Conservation (phyloP, 2,329 filamentous ascomycete genomes). For the Phoma sp. region DNA sequence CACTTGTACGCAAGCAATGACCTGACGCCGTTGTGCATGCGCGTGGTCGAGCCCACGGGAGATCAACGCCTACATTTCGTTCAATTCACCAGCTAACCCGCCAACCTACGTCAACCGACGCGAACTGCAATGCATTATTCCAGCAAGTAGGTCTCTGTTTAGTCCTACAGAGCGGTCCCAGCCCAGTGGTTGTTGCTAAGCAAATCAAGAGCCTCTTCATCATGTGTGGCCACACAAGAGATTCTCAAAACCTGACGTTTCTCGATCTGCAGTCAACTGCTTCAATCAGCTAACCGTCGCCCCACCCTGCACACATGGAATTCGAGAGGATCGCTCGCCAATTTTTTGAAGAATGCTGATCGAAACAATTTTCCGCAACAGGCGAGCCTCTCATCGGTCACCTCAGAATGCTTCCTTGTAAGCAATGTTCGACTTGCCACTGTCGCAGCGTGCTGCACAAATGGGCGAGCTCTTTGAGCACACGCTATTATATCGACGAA, state of each 20-base stretch:
- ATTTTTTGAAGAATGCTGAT: slow-evolving; percentile 6
- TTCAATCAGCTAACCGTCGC: slow-evolving; percentile 11
- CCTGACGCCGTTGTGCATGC: slow-evolving; percentile 22
- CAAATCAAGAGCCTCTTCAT: neutral
- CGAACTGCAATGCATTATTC: neutral
- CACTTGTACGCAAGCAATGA: slow-evolving; percentile 22
- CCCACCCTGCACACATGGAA: slow-evolving; percentile 4
- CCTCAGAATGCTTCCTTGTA: neutral
- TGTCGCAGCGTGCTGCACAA: neutral
- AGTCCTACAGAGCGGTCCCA: slow-evolving; percentile 1
- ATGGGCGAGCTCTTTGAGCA: neutral
- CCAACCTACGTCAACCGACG: slow-evolving; percentile 37
- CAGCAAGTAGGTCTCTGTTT: neutral
- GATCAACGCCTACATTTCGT: slow-evolving; percentile 20
- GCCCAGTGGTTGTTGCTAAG: neutral
- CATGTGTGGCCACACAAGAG: neutral
- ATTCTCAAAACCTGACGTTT: slow-evolving; percentile 2
- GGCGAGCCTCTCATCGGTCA: neutral
- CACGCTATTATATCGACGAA: too few species aligned
- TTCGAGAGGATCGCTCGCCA: slow-evolving; percentile 15
- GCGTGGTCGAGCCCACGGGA: slow-evolving; percentile 24
- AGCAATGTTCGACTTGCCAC: neutral
- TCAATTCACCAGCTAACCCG: slow-evolving; percentile 7
- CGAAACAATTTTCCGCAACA: slow-evolving; percentile 10
- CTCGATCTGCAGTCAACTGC: slow-evolving; percentile 10